Percentiles rank a stretch among this genome's conserved stretches.
These are phyloP conservation scores for Candida broadrunensis DNA, from an alignment of 805 yeast species.

Conservation along the genomic window DNA sequence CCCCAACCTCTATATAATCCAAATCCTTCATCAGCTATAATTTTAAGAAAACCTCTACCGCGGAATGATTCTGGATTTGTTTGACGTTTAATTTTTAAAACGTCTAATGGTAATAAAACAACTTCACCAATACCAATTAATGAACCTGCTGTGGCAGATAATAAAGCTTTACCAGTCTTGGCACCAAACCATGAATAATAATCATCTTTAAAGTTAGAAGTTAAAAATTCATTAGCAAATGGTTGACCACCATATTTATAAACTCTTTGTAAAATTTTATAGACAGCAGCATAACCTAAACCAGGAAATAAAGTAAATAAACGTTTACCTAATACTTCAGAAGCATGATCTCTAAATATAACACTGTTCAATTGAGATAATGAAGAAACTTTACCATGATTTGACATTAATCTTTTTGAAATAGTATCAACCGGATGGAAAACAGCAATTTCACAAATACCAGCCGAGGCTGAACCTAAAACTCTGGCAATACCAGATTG, in stretches of 20 bases:
- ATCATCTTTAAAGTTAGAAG: constrained; percentile 63
- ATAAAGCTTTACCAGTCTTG: constrained; percentile 94
- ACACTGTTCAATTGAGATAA: constrained; percentile 74
- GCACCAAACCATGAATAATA: constrained; percentile 82
- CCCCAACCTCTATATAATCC: constrained; percentile 98
- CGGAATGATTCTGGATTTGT: constrained; percentile 99
- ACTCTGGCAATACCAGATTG: constrained; percentile 89
- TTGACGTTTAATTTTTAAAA: constrained; percentile 96
- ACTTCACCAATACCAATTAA: constrained; percentile 97
- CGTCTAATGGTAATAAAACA: constrained; percentile 91
- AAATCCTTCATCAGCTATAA: constrained; percentile 86
- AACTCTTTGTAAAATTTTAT: constrained; percentile 94
- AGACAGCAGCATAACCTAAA: constrained; percentile 95
- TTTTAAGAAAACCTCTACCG: constrained; percentile 93
- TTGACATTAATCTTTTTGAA: constrained; percentile 91
- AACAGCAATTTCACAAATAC: constrained; percentile 92
- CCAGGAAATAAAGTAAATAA: constrained; percentile 92
- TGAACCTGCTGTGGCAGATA: constrained; percentile 97
- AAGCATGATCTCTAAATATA: constrained; percentile 79
- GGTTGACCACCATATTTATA: constrained; percentile 99
- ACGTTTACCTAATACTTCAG: constrained; percentile 66
- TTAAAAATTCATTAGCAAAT: constrained; percentile 89
- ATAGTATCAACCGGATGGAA: constrained; percentile 99
- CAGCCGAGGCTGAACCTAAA: constrained; percentile 97
- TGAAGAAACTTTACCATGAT: constrained; percentile 65